phyloP scores from a whole-genome alignment of 495 filamentous ascomycete genomes.

The Aspergillus sparsus region DNA sequence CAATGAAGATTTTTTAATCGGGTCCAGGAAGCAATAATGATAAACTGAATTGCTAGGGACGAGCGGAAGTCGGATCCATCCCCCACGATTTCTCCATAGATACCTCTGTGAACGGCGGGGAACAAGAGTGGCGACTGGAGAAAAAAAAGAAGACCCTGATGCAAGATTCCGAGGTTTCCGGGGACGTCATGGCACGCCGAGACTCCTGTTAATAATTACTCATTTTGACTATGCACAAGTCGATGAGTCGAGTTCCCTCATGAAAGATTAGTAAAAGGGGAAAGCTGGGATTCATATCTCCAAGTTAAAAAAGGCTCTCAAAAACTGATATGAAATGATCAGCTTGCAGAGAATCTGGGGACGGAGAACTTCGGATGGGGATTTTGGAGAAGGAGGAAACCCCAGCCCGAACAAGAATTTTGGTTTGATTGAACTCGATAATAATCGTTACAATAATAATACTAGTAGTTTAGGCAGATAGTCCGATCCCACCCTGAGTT shows the following conservation, averaged over 20 bases:
- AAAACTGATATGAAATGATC: no score
- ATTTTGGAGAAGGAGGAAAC: no score
- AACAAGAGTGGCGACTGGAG: not conserved
- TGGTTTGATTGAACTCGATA: no score
- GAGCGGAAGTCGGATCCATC: not conserved
- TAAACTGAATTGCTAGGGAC: not conserved
- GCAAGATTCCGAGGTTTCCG: not conserved
- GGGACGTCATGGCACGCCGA: not conserved
- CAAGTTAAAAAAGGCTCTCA: no score
- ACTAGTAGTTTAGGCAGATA: no score
- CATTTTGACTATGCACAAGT: not conserved
- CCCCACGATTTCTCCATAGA: not conserved
- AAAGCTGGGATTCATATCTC: no score
- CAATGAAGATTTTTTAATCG: not conserved
- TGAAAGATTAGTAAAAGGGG: no score
- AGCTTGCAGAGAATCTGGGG: no score
- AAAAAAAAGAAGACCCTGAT: not conserved
- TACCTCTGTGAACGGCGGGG: not conserved
- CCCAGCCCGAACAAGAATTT: no score
- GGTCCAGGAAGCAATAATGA: not conserved
- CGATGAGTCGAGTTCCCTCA: not conserved
- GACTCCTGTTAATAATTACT: not conserved
- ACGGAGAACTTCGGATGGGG: no score
- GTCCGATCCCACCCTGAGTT: no score
- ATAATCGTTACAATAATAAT: no score